Evolutionary conservation across 2,329 filamentous ascomycete species (phyloP).

Genomic region (Kalaharituber pfeilii): DNA sequence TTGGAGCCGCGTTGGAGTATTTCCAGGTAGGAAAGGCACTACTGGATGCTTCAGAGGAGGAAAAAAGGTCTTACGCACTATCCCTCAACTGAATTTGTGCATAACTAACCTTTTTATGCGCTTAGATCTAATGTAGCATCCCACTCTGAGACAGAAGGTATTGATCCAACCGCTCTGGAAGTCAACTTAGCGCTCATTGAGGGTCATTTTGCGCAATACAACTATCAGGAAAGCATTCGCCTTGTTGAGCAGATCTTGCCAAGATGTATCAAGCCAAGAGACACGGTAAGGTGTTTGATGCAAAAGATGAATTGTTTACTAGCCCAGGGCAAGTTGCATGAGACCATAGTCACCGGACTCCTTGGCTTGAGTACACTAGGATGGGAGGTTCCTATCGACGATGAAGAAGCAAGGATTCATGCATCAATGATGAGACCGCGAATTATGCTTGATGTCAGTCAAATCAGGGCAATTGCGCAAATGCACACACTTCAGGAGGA

Average conservation of each 20-base stretch:
- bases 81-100: conserved; percentile 4
- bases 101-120: neutral
- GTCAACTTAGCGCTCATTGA: conserved; percentile 22
- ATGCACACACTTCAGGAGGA: conserved; percentile 18
- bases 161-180: conserved; percentile 20
- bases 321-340: conserved; percentile 22
- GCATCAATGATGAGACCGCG: conserved; percentile 17
- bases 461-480: conserved; percentile 19
- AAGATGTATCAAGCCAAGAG: conserved; percentile 18
- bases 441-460: conserved; percentile 19
- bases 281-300: conserved; percentile 22
- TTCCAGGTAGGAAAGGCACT: conserved; percentile 20
- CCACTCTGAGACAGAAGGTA: neutral
- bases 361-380: conserved; percentile 20
- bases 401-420: conserved; percentile 17
- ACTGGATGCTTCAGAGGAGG: conserved; percentile 19
- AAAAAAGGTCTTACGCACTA: conserved; percentile 11
- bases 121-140: neutral
- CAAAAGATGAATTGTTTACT: conserved; percentile 23
- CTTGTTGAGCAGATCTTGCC: conserved; percentile 20
- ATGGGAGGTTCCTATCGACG: conserved; percentile 21
- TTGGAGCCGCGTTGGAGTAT: conserved; percentile 21
- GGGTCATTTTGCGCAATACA: conserved; percentile 21
- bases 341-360: conserved; percentile 21
- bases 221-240: conserved; percentile 19